Base-by-base conservation (phyloP, 192 early-diverging fungal genomes). In the Rhizoclosmatium sp. region DNA sequence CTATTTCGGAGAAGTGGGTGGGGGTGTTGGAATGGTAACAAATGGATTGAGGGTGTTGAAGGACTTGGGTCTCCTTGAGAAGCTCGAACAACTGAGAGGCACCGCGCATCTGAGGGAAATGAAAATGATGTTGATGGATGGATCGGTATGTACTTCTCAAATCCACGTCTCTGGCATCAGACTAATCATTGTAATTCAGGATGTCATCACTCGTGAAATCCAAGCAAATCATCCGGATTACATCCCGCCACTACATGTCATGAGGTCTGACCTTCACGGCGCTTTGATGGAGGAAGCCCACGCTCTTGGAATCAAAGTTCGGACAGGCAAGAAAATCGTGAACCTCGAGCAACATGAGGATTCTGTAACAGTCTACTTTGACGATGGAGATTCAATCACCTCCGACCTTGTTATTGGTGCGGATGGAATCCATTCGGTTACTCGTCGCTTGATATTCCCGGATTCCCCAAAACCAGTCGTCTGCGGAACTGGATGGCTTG, bases 361-460 rank as follows among this genome's bases (percentile, higher is more conserved):
- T 16, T n/a, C 39, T 0, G 68, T 70, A 2, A 41, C 21, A 41
- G 41, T n/a, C 66, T 16, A 10, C 21, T 78, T 78, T 47, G 71
- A 51, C 7, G 78, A 60, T n/a, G 78, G 71, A 2, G 12, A 21
- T 7, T 23, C 19, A 2, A 23, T 21, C 3, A 21, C 9, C 4
- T 72, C 41, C 23, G 70, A 80, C 23, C 16, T 80, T 62, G 16
- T 80, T 9, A 47, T 80, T 42, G 78, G 78, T 2, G 59, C 70
- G 16, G 78, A 80, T 47, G 78, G 78, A 23, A 40, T 78, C 10
- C 45, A 70, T 31, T 62, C 56, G 14, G 39, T 21, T 0, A 71
- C 80, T 10, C 31, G 82, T 19, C 47, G 59, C 3, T 21, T 82
- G 10, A 45, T 87, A 3, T 41, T 86, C 16, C 83, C 83, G 49